A percentile compares a stretch with the other conserved stretches of the same genome.
Conservation (phyloP, 2,329 filamentous ascomycete genomes). For the Canariomyces notabilis region DNA sequence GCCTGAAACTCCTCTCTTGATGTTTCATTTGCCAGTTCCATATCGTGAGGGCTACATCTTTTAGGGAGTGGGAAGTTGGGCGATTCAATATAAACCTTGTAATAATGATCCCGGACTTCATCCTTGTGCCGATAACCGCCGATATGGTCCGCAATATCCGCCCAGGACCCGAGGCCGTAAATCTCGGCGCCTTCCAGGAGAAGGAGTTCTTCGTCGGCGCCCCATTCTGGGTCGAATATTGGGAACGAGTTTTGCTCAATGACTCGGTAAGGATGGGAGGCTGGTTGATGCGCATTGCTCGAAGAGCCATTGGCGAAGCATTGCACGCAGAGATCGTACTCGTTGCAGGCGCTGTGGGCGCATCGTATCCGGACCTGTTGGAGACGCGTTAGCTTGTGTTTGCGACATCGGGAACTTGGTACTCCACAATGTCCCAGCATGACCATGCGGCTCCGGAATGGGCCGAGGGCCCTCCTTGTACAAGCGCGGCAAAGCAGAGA, state of each 20-base stretch:
- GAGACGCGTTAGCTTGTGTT: slow-evolving; percentile 10
- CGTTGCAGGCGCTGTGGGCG: slow-evolving; percentile 74
- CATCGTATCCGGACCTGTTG: slow-evolving; percentile 87
- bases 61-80: slow-evolving; percentile 80
- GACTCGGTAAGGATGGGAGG: slow-evolving; percentile 81
- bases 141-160: slow-evolving; percentile 96
- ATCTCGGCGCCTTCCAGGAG: slow-evolving; percentile 91
- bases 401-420: slow-evolving; percentile 3
- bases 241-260: slow-evolving; percentile 98
- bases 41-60: slow-evolving; percentile 78
- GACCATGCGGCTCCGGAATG: slow-evolving; percentile 9
- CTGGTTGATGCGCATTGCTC: slow-evolving; percentile 79
- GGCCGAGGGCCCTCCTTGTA: background rate
- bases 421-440: slow-evolving; percentile 11
- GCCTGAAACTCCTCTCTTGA: slow-evolving; percentile 90
- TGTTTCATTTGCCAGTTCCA: slow-evolving; percentile 69
- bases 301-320: slow-evolving; percentile 82
- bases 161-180: slow-evolving; percentile 95
- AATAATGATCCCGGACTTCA: slow-evolving; percentile 92
- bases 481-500: background rate
- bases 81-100: slow-evolving; percentile 80
- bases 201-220: slow-evolving; percentile 92
- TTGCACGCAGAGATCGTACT: slow-evolving; percentile 94
- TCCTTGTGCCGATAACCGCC: slow-evolving; percentile 92
- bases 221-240: slow-evolving; percentile 93